Percentiles rank a stretch among this genome's conserved stretches.
Evolutionary conservation across 2,329 filamentous ascomycete species (phyloP).

Genomic region (Xylariaceae sp.): DNA sequence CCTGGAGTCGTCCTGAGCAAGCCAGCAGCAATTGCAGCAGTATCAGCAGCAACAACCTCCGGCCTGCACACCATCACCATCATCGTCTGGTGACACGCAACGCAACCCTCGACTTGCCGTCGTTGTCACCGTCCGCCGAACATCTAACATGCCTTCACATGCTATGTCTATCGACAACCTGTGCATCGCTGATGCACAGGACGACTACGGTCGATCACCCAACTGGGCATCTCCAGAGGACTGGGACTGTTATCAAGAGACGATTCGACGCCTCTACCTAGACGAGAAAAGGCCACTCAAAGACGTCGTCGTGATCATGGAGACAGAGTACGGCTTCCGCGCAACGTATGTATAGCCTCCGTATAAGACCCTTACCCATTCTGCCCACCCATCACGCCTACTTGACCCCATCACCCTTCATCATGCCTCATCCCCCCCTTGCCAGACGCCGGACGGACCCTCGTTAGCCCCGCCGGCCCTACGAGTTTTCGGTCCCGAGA

Average conservation of each 20-base stretch:
- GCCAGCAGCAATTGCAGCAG: neutral
- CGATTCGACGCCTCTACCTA: conserved; percentile 18
- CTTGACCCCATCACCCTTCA: conserved; percentile 1
- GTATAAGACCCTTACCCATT: conserved; percentile 3
- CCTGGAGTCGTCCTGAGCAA: neutral
- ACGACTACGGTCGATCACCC: conserved; percentile 12
- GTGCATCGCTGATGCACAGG: conserved; percentile 13
- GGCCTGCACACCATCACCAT: too few species aligned
- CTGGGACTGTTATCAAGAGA: conserved; percentile 18
- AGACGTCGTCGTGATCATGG: conserved; percentile 20
- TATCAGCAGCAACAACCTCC: too few species aligned
- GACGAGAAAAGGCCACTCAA: conserved; percentile 21
- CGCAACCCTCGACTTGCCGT: too few species aligned
- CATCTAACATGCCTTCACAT: conserved; percentile 14
- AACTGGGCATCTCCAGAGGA: conserved; percentile 19
- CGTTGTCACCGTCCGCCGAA: too few species aligned
- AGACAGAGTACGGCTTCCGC: conserved; percentile 18
- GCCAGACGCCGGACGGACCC: neutral
- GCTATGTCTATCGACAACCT: conserved; percentile 20
- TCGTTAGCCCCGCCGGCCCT: too few species aligned
- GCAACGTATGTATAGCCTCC: conserved; percentile 15
- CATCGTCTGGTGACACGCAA: too few species aligned
- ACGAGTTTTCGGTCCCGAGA: conserved; percentile 1
- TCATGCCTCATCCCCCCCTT: conserved; percentile 2
- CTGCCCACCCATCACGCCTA: conserved; percentile 1